A percentile compares a stretch with the other conserved stretches of the same genome.
Conservation (phyloP, 208 protist species). For the Leishmania martiniquensis region DNA sequence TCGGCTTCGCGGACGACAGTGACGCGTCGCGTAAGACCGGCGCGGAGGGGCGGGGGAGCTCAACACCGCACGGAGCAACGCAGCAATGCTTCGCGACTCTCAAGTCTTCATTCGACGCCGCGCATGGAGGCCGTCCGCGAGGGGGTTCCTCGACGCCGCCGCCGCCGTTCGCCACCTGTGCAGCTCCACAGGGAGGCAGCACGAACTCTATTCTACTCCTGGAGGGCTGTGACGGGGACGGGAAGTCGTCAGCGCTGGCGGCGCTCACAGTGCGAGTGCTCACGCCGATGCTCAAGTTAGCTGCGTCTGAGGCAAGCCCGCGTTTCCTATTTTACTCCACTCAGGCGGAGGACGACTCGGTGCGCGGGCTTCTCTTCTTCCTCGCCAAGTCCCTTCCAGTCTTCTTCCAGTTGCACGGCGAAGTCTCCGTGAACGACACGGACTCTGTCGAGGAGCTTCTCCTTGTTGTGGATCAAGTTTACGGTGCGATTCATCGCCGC, state of each 20-base stretch:
- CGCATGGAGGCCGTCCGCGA: too few species aligned
- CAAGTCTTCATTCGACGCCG: neutral
- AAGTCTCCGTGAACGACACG: constrained; percentile 50
- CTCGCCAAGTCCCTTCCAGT: constrained; percentile 45
- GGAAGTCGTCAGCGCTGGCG: constrained; percentile 72
- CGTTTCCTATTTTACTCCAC: constrained; percentile 66
- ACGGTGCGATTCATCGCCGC: constrained; percentile 44
- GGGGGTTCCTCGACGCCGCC: neutral
- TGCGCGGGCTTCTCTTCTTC: constrained; percentile 62
- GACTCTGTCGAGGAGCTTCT: constrained; percentile 56
- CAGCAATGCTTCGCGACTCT: neutral
- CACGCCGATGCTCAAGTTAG: constrained; percentile 13
- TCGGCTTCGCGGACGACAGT: neutral
- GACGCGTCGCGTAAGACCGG: neutral
- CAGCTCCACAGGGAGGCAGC: neutral
- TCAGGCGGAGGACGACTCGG: constrained; percentile 61
- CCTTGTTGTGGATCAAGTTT: constrained; percentile 54
- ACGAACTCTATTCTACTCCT: constrained; percentile 60
- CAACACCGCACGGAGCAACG: neutral
- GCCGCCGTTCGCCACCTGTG: neutral
- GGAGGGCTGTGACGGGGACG: constrained; percentile 67
- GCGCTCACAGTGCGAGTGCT: constrained; percentile 44
- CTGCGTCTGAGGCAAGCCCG: neutral
- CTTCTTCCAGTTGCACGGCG: constrained; percentile 47
- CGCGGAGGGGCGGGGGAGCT: neutral